Conservation (phyloP, 495 filamentous ascomycete species). For the Penicillium crystallinum region DNA sequence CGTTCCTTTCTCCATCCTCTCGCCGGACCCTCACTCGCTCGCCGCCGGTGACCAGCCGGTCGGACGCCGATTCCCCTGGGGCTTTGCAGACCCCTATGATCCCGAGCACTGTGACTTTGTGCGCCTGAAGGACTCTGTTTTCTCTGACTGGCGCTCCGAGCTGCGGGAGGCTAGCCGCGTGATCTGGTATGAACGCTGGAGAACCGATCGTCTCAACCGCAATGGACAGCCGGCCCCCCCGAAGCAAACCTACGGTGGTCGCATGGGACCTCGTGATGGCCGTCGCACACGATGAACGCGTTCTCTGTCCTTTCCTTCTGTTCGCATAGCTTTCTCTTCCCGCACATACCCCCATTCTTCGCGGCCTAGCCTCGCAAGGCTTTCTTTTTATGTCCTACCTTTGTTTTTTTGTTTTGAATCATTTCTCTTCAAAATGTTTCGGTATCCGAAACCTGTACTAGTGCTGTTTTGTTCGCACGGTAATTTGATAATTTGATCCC, state of each 20-base stretch:
- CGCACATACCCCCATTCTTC: conserved; percentile 23
- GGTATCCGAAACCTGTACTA: conserved; percentile 3
- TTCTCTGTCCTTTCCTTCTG: conserved; percentile 5
- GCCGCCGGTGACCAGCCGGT: conserved; percentile 50
- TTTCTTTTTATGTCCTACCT: conserved; percentile 21
- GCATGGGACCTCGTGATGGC: conserved; percentile 30
- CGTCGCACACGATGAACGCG: conserved; percentile 29
- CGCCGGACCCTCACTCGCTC: conserved; percentile 84
- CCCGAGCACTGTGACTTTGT: conserved; percentile 90
- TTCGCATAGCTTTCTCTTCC: conserved; percentile 28
- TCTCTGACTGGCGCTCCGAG: conserved; percentile 87
- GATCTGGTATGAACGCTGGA: conserved; percentile 95
- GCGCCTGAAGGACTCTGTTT: conserved; percentile 85
- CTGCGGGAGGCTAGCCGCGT: conserved; percentile 88
- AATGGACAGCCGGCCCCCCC: conserved; percentile 24
- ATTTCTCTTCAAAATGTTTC: conserved; percentile 10
- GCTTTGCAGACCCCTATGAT: conserved; percentile 89
- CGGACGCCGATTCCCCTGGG: conserved; percentile 91
- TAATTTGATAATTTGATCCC: conserved; percentile 8
- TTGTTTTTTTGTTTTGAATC: conserved; percentile 11
- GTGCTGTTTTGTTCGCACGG: conserved; percentile 1
- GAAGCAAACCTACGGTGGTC: conserved; percentile 27
- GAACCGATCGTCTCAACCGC: conserved; percentile 63
- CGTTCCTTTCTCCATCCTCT: conserved; percentile 88
- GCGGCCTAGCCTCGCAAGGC: conserved; percentile 15